Evolutionary conservation across 352 stramenopile genomes (phyloP).

Genomic region (Pythium coloratum): DNA sequence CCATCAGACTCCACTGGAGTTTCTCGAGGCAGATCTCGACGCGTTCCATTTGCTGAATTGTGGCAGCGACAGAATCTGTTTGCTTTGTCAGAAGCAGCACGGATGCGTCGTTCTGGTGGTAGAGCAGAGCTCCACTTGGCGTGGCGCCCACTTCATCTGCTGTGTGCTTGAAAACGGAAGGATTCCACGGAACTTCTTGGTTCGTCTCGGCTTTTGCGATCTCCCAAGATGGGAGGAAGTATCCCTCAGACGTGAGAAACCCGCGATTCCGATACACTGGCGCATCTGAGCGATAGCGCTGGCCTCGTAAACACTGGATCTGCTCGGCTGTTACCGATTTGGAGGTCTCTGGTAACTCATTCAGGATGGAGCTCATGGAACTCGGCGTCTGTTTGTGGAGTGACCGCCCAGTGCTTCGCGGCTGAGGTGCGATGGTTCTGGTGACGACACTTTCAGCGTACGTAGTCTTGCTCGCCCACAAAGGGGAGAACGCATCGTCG

Average conservation of each 20-base stretch:
- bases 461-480: slow-evolving; percentile 65
- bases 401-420: slow-evolving; percentile 38
- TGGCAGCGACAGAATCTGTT: slow-evolving; percentile 1
- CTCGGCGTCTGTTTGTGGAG: slow-evolving; percentile 52
- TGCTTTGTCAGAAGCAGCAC: slow-evolving; percentile 37
- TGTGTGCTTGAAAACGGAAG: slow-evolving; percentile 32
- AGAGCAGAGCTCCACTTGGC: slow-evolving; percentile 34
- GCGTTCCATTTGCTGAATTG: slow-evolving; percentile 15
- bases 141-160: background rate
- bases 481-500: slow-evolving; percentile 54
- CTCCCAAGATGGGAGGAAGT: slow-evolving; percentile 42
- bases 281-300: slow-evolving; percentile 30
- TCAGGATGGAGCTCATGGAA: slow-evolving; percentile 42
- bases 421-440: slow-evolving; percentile 24
- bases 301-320: slow-evolving; percentile 4
- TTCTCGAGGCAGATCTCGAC: slow-evolving; percentile 21
- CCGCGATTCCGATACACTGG: slow-evolving; percentile 55
- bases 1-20: slow-evolving; percentile 12
- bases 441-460: slow-evolving; percentile 57
- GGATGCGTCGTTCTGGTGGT: slow-evolving; percentile 55
- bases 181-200: slow-evolving; percentile 47
- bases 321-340: slow-evolving; percentile 1
- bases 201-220: slow-evolving; percentile 26
- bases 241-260: slow-evolving; percentile 46
- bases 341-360: slow-evolving; percentile 15